phyloP scores from a whole-genome alignment of 768 basidiomycete species.

The Rhodotorula toruloides region DNA sequence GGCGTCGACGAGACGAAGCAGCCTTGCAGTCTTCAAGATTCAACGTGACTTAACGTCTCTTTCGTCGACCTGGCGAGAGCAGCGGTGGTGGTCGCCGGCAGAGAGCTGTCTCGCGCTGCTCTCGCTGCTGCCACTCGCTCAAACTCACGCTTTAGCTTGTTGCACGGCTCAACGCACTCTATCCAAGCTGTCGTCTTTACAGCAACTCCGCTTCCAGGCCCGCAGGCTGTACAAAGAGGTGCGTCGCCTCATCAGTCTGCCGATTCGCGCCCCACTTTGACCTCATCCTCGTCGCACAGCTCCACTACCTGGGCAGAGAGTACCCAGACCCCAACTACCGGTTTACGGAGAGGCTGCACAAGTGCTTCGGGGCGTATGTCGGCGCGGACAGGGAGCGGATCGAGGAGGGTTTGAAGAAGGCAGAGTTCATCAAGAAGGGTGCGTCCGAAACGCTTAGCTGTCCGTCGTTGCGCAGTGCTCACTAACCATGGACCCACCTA shows the following conservation, averaged over 20 bases:
- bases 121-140: no score
- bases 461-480: no score
- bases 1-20: no score
- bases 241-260: not conserved
- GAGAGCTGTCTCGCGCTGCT: no score
- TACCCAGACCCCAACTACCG: conserved; percentile 37
- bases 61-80: not conserved
- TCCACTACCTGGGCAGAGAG: conserved; percentile 27
- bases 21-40: no score
- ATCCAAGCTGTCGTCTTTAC: conserved; percentile 19
- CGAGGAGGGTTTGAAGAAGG: conserved; percentile 29
- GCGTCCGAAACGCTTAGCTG: no score
- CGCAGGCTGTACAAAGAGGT: conserved; percentile 39
- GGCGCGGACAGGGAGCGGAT: conserved; percentile 25
- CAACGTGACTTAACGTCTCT: no score
- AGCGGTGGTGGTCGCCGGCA: not conserved
- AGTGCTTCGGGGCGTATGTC: conserved; percentile 33
- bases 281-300: conserved; percentile 5
- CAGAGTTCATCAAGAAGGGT: conserved; percentile 38
- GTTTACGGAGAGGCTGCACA: conserved; percentile 25
- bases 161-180: no score
- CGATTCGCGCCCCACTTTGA: not conserved
- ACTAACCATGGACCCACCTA: no score
- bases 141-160: no score
- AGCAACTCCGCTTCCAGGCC: conserved; percentile 22